Evolutionary conservation across 352 stramenopile species (phyloP).

Genomic region (Globisporangium parvum): DNA sequence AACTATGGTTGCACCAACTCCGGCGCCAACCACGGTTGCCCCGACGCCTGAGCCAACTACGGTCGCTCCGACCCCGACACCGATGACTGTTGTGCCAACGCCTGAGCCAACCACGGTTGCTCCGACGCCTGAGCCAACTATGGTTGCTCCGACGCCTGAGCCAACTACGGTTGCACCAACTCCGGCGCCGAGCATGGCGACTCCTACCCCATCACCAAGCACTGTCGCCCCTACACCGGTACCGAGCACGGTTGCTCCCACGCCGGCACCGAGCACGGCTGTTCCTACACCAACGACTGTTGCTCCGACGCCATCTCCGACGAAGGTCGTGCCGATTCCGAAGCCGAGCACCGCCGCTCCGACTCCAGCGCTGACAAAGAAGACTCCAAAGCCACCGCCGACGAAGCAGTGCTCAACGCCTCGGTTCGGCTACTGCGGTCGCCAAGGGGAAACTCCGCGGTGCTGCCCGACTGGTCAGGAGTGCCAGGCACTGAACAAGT

Average conservation of each 20-base stretch:
- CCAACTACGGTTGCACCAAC: neutral
- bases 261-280: neutral
- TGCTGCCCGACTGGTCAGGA: slow-evolving; percentile 5
- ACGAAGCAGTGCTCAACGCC: slow-evolving; percentile 9
- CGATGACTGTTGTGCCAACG: too few relatives aligned
- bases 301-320: neutral
- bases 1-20: neutral
- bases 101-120: too few relatives aligned
- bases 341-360: neutral
- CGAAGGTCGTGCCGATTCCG: neutral
- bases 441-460: neutral
- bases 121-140: neutral
- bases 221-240: neutral
- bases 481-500: slow-evolving; percentile 8
- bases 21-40: neutral
- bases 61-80: neutral
- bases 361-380: neutral
- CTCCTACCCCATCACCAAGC: neutral
- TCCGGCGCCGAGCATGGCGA: neutral
- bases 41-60: neutral
- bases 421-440: slow-evolving; percentile 9
- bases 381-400: neutral
- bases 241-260: neutral
- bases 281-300: neutral
- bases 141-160: neutral